Base-by-base conservation (phyloP, 2,329 filamentous ascomycete species). In the Tolypocladium amazonense region DNA sequence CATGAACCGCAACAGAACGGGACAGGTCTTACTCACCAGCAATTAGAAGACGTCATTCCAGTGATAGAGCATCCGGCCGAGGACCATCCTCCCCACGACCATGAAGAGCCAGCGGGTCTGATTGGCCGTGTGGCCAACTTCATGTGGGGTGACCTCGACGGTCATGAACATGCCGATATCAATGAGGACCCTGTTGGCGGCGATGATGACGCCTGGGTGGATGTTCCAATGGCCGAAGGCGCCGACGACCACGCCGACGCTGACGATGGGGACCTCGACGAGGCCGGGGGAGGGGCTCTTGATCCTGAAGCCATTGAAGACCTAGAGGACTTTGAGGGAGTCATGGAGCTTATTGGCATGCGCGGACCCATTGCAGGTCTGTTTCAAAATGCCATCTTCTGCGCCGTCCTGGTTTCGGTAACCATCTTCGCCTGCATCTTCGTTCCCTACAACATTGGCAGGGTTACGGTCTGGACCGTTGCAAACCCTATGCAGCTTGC, bases 321-420 rank as follows among this genome's bases (percentile, higher is more conserved):
- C 65, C 89, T 89, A 12, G 94, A 99, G 73, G 94, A 99, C 69
- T 85, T 99, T 20, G 94, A 99, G 71, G 94, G 94, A 0, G 90
- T 99, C 58, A 86, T 99, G 78, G 94, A 99, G 72, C 83, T 99
- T 20, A 88, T 99, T 61, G 94, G 94, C 43, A 95, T 99, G 89
- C 90, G 95, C 68, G 94, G 94, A 0, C 94, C 94, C 0, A 80
- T 99, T 3, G 88, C 88, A 18, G 92, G 91, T 3, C 81, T 99
- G 7, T 86, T 97, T 65, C 94, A 99, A 69, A 99, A 99, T 66
- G 92, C 90, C 59, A 86, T 97, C 20, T 99, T 99, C 73, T 96
- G 93, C 70, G 88, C 89, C 9, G 88, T 97, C 54, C 81, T 99
- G 35, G 91, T 99, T 18, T 89, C 90, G 1, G 84, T 93, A 57